Base-by-base conservation (phyloP, 2,329 filamentous ascomycete genomes). In the Alternaria sp. region DNA sequence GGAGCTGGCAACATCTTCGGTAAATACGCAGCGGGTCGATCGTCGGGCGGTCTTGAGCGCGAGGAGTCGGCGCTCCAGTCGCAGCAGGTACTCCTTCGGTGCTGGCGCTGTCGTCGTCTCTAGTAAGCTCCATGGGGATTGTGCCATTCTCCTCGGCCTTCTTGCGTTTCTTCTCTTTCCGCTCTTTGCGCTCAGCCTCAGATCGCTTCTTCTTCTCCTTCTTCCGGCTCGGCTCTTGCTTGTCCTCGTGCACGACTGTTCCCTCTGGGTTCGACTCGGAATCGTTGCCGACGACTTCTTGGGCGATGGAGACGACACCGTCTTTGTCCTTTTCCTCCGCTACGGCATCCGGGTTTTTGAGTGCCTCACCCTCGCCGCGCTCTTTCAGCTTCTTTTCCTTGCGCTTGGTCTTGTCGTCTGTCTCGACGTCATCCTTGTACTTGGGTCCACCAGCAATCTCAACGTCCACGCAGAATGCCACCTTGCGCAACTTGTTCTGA, bases 201-300 rank as follows among this genome's bases (percentile, higher is more conserved):
- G 92, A 97, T 69, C 91, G 90, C 83, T 97, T 97, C 82, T 97
- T 97, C 85, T 97, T 97, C 76, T 97, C 94, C 80, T 93, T 96
- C 81, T 96, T 97, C 72, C 90, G 90, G 8, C 84, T 89, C 1
- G 81, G 73, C 44, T 75, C 76, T 55, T 77, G 75, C 75, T 80
- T 68, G 64, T 77, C 66, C 55, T 78, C 71, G 7, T 79, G 79
- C 44, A 68, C 64, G 46, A 78, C 41, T 47, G 73, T 76, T 71
- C 78, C 74, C 61, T 79, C 75, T 44, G 80, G 79, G 64, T 85
- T 85, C 5, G 77, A 73, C 5, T 72, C 70, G 5, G 83, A 79
- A 6, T 81, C 76, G n/a, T 76, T 80, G 10, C 77, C 78, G 60
- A 87, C 84, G 18, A 67, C 70, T 56, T 80, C 78, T 30, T 73